Base-by-base conservation (phyloP, 331 rosid species). In the Rhamnella rubrinervis region DNA sequence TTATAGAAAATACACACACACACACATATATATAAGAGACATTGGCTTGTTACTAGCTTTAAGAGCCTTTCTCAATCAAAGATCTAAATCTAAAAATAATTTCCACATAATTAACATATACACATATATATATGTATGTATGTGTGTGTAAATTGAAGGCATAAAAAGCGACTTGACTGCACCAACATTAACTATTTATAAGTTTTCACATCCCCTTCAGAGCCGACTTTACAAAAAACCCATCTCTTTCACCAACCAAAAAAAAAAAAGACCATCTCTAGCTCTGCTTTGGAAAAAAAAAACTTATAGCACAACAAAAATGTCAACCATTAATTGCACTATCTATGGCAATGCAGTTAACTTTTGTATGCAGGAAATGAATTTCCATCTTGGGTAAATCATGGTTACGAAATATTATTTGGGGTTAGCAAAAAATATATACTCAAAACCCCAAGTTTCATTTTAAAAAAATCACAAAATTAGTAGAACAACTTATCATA, bases 171-270 rank as follows among this genome's bases (percentile, higher is more conserved):
- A 50, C 59, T 52, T 51, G 60, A 66, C 70, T 28, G 59, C 40
- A 65, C 57, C 57, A 52, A 18, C 57, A 52, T 31, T 31, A 3
- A 31, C 35, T 31, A 4, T 31, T 2, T 13, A 16, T 52, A 52
- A 0, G 49, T 4, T 52, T 17, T 52, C 17, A 52, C 26, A 17
- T 19, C 58, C 58, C 9, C 39, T 58, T 58, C 8, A 37, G 51
- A 66, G 25, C 47, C 28, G 59, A 66, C 71, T 66, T 66, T 66
- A 5, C 15, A 62, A 66, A n/a, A 51, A 51, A 18, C 59, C 46
- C 47, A 16, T 52, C 57, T 52, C 57, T 52, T 52, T 52, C 57
- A 5, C 19, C 21, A 18, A 10, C 20, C 20, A 2, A 16, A 52
- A 16, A 18, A 16, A 18, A 0, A 23, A 19, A 52, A 5, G 9